A percentile compares a stretch with the other conserved stretches of the same genome.
These are phyloP conservation scores for Ceratocystis variospora DNA, from an alignment of 2,329 filamentous ascomycete species.

Conservation along the genomic window DNA sequence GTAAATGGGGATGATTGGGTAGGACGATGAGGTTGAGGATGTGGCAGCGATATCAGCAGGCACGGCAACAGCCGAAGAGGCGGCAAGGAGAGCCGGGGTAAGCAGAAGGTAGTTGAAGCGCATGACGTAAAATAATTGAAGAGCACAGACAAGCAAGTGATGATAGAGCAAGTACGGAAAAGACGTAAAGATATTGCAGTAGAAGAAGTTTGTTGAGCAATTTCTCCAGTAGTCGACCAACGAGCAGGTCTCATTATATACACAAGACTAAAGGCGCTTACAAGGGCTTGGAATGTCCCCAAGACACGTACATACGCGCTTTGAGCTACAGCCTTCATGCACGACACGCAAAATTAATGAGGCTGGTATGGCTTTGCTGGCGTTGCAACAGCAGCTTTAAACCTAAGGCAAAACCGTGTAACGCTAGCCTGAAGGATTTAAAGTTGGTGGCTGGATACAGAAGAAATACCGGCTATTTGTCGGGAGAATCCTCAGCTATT, in stretches of 20 bases:
- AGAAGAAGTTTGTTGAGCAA: no score
- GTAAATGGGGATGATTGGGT: constrained; percentile 16
- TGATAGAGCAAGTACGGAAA: no score
- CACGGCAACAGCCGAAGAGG: constrained; percentile 9
- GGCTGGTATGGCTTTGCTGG: not conserved
- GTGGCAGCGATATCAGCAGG: constrained; percentile 1
- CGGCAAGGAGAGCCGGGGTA: constrained; percentile 3
- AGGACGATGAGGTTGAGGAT: constrained; percentile 3
- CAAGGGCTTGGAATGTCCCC: not conserved
- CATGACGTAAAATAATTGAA: not conserved
- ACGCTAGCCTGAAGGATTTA: not conserved
- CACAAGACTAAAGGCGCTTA: no score
- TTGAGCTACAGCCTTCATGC: not conserved
- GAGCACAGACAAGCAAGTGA: not conserved
- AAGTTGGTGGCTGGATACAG: constrained; percentile 8
- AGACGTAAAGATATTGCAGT: no score
- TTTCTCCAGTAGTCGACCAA: no score
- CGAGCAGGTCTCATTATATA: not conserved
- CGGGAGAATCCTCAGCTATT: not conserved
- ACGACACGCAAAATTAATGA: not conserved
- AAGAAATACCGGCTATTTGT: not conserved
- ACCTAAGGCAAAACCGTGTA: not conserved
- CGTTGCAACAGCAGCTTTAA: not conserved
- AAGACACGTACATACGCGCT: not conserved
- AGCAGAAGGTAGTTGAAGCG: constrained; percentile 9